A percentile compares a stretch with the other conserved stretches of the same genome.
phyloP scores from a whole-genome alignment of 768 basidiomycete genomes.

The Suillus decipiens region DNA sequence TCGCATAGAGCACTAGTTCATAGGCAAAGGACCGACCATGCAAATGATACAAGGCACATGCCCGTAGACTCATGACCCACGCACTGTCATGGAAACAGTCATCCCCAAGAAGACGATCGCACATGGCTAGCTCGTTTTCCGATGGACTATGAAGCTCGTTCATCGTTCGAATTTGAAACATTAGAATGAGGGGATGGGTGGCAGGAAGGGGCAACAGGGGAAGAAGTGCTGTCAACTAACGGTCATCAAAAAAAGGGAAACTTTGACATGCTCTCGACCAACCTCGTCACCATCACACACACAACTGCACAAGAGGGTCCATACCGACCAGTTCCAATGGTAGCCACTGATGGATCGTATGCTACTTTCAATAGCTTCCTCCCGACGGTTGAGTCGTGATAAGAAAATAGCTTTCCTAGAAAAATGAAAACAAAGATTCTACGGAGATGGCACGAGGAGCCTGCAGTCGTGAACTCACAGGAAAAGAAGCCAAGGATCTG shows the following conservation, averaged over 20 bases:
- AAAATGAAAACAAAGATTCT: constrained; percentile 7
- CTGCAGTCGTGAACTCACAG: constrained; percentile 50
- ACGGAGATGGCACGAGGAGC: constrained; percentile 9
- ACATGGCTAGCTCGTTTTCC: constrained; percentile 79
- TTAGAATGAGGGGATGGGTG: constrained; percentile 54
- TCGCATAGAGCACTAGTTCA: constrained; percentile 6
- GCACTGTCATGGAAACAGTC: constrained; percentile 80
- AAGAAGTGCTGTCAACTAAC: constrained; percentile 45
- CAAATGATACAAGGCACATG: constrained; percentile 85
- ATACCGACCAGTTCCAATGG: constrained; percentile 96
- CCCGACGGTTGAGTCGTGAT: constrained; percentile 72
- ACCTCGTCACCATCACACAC: constrained; percentile 89
- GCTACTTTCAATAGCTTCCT: constrained; percentile 83
- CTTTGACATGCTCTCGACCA: constrained; percentile 11
- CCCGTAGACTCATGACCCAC: constrained; percentile 85
- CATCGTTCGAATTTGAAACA: constrained; percentile 88
- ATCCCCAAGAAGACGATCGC: constrained; percentile 71
- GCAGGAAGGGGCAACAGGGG: constrained; percentile 49
- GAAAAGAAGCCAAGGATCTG: constrained; percentile 84
- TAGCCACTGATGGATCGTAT: constrained; percentile 75
- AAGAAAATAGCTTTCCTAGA: constrained; percentile 82
- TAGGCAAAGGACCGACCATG: constrained; percentile 59
- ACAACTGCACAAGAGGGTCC: constrained; percentile 79
- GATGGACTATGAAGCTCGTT: constrained; percentile 89
- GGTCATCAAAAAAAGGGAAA: constrained; percentile 1